These are phyloP conservation scores for Penicillium canescens DNA, from an alignment of 495 filamentous ascomycete genomes.

Conservation along the genomic window DNA sequence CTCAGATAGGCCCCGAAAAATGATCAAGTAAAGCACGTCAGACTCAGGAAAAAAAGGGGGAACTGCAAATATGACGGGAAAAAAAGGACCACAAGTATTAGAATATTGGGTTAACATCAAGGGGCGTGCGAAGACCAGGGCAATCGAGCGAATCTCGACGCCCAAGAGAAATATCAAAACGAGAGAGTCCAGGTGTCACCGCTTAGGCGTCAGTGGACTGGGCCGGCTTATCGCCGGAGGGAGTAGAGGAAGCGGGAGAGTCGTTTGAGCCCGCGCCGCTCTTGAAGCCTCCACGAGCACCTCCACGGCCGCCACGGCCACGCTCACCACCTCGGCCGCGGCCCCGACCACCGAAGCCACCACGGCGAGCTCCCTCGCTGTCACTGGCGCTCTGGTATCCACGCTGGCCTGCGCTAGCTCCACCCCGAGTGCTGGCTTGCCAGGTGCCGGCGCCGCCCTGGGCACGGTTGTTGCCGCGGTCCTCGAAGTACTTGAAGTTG, in stretches of 20 bases:
- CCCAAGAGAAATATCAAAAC: slow-evolving; percentile 10
- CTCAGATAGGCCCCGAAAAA: too few relatives aligned
- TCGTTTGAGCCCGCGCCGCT: slow-evolving; percentile 48
- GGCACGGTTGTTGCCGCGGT: slow-evolving; percentile 49
- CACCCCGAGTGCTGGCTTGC: slow-evolving; percentile 65
- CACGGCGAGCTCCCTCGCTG: slow-evolving; percentile 66
- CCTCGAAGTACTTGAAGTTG: slow-evolving; percentile 76
- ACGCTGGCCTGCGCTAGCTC: slow-evolving; percentile 52
- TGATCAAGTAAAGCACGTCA: not conserved
- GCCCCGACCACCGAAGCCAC: slow-evolving; percentile 64
- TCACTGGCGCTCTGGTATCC: slow-evolving; percentile 86
- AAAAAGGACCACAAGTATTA: slow-evolving; percentile 28
- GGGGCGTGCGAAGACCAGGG: slow-evolving; percentile 5
- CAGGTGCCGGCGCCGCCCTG: slow-evolving; percentile 69
- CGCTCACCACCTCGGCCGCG: slow-evolving; percentile 53
- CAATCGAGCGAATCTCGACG: slow-evolving; percentile 9
- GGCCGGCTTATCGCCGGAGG: slow-evolving; percentile 51
- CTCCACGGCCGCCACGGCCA: slow-evolving; percentile 41
- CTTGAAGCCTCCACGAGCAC: slow-evolving; percentile 54
- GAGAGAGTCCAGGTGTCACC: slow-evolving; percentile 13
- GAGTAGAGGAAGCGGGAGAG: slow-evolving; percentile 49
- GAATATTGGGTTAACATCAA: slow-evolving; percentile 21
- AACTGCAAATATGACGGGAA: slow-evolving; percentile 24
- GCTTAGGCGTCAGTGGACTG: slow-evolving; percentile 49
- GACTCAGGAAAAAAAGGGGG: slow-evolving; percentile 16